Evolutionary conservation across 2,329 filamentous ascomycete genomes (phyloP).

Genomic region (Pseudocercospora eumusae): DNA sequence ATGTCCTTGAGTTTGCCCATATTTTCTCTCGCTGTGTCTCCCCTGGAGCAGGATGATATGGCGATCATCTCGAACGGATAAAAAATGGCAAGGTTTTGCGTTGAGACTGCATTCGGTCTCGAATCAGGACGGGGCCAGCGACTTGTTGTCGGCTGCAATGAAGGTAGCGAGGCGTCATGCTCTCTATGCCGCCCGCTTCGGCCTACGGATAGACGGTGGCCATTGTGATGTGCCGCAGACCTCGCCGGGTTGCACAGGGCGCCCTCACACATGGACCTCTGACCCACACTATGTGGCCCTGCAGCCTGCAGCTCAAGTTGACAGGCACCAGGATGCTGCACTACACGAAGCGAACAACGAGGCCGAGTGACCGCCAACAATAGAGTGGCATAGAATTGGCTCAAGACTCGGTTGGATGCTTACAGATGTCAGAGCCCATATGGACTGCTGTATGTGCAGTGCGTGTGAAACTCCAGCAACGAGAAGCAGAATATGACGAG

Average conservation of each 20-base stretch:
- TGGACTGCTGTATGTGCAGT: neutral
- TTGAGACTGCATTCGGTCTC: neutral
- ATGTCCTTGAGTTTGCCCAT: neutral
- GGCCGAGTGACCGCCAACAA: neutral
- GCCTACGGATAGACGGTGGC: neutral
- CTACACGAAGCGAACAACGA: neutral
- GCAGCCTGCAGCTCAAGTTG: slow-evolving; percentile 4
- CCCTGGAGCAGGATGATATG: no score
- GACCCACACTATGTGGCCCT: slow-evolving; percentile 4
- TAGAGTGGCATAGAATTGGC: neutral
- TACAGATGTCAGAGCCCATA: slow-evolving; percentile 1
- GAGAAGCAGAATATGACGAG: slow-evolving; percentile 13
- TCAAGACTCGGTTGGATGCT: neutral
- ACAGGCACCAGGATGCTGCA: neutral
- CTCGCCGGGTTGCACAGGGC: neutral
- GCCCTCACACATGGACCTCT: neutral
- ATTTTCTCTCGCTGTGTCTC: no score
- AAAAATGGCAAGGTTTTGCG: neutral
- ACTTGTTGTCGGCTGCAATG: neutral
- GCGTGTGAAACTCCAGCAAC: slow-evolving; percentile 7
- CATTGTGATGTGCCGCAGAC: neutral
- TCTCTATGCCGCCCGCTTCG: slow-evolving; percentile 2
- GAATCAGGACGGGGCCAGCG: neutral
- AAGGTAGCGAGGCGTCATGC: neutral
- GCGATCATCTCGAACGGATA: neutral